A percentile compares a stretch with the other conserved stretches of the same genome.
Conservation (phyloP, 805 yeast species). For the Kodamaea laetipori region DNA sequence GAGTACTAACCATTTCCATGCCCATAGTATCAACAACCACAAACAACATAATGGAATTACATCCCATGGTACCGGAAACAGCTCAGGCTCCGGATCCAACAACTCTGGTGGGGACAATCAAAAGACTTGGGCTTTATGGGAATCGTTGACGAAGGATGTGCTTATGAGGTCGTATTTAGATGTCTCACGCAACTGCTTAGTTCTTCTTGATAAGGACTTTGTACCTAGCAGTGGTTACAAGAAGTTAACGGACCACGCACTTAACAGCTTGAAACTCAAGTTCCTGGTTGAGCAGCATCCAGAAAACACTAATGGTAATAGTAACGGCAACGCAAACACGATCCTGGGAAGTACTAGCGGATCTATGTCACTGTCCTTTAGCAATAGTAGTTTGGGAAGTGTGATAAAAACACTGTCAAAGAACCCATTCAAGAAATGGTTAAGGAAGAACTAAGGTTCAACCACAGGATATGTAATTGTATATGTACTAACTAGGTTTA, state of each 20-base stretch:
- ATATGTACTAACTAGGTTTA: conserved; percentile 4
- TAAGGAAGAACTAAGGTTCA: conserved; percentile 22
- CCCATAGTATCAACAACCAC: conserved; percentile 15
- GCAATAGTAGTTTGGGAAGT: conserved; percentile 27
- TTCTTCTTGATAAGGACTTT: conserved; percentile 28
- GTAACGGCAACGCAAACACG: conserved; percentile 4
- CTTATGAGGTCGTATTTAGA: conserved; percentile 36
- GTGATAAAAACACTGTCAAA: conserved; percentile 27
- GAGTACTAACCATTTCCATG: conserved; percentile 18
- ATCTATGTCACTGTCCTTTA: conserved; percentile 23
- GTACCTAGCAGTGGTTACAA: conserved; percentile 28
- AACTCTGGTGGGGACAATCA: neutral
- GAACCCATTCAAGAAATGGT: conserved; percentile 46
- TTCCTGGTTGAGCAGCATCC: conserved; percentile 22
- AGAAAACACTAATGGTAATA: conserved; percentile 11
- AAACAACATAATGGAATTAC: conserved; percentile 8
- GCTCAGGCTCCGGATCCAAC: conserved; percentile 1
- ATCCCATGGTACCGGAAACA: neutral
- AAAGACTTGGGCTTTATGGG: conserved; percentile 31
- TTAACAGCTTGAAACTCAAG: conserved; percentile 33
- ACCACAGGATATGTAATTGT: neutral
- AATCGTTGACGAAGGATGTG: conserved; percentile 33
- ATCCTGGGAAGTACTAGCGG: conserved; percentile 10
- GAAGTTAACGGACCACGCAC: conserved; percentile 32
- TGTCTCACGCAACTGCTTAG: conserved; percentile 31